Conservation (phyloP, 495 filamentous ascomycete species). For the Hyaloscypha bicolor region DNA sequence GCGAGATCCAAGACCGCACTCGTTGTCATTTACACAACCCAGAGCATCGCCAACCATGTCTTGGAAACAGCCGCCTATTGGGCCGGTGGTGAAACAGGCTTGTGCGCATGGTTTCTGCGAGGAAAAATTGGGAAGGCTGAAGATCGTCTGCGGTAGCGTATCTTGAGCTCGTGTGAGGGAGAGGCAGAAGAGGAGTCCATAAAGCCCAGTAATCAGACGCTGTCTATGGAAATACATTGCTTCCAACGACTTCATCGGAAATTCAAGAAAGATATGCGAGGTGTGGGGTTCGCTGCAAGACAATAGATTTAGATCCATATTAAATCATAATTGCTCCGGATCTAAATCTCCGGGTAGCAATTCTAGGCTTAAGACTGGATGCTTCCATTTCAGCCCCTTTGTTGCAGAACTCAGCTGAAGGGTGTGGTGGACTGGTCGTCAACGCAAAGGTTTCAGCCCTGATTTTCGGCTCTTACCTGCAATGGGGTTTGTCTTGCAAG, state of each 20-base stretch:
- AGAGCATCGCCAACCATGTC: not conserved
- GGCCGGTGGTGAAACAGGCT: not conserved
- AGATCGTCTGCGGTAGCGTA: not conserved
- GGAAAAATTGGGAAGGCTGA: not conserved
- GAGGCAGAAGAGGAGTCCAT: not conserved
- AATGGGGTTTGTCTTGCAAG: not conserved
- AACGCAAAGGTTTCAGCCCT: not conserved
- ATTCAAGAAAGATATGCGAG: not conserved
- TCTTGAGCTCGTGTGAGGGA: not conserved
- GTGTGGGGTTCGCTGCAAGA: not conserved
- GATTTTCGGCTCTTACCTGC: not conserved
- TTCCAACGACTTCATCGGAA: not conserved
- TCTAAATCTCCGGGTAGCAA: not conserved
- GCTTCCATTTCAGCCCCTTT: not conserved
- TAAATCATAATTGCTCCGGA: conserved; percentile 1
- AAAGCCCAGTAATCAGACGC: not conserved
- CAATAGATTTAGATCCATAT: not conserved
- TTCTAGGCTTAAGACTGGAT: not conserved
- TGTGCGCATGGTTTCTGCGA: conserved; percentile 1
- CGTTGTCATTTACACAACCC: not conserved
- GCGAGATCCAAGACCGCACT: not conserved
- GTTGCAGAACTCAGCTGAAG: not conserved
- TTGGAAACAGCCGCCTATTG: not conserved
- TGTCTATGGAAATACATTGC: not conserved
- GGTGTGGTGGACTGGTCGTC: not conserved